Evolutionary conservation across 192 early-diverging fungal species (phyloP).

Genomic region (Coemansia sp.): DNA sequence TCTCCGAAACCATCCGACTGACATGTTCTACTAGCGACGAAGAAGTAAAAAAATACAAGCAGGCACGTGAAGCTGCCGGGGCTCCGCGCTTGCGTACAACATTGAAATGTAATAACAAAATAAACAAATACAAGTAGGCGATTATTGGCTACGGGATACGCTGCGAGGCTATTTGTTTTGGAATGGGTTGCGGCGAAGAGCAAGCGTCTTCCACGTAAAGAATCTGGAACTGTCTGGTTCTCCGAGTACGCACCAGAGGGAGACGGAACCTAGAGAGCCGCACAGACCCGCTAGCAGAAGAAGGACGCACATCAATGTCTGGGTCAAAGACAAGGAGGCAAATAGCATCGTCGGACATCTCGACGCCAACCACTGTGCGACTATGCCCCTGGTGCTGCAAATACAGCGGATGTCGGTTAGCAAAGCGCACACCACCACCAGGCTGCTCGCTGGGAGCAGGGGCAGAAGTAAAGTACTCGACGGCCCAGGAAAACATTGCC

Average conservation of each 20-base stretch:
- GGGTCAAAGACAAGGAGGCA: constrained; percentile 67
- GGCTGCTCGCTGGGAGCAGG: neutral
- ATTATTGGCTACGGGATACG: constrained; percentile 4
- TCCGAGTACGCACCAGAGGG: constrained; percentile 2
- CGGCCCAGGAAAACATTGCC: constrained; percentile 55
- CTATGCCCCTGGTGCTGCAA: constrained; percentile 72
- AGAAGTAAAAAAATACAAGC: no score
- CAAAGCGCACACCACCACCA: constrained; percentile 33
- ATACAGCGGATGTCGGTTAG: constrained; percentile 61
- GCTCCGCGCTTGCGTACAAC: neutral
- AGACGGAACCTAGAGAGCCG: constrained; percentile 3
- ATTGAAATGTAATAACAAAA: neutral
- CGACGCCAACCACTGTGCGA: constrained; percentile 62
- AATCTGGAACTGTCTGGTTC: constrained; percentile 27
- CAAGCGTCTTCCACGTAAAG: constrained; percentile 16
- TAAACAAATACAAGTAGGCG: neutral
- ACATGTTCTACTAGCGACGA: no score
- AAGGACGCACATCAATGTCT: constrained; percentile 9
- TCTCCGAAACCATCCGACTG: no score
- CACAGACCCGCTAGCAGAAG: neutral
- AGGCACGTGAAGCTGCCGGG: no score
- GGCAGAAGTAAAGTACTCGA: constrained; percentile 58
- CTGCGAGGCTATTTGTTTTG: constrained; percentile 5
- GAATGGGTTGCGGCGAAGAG: neutral
- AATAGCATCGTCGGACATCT: constrained; percentile 37